Evolutionary conservation across 305 asterid genomes (phyloP).

Genomic region (Plantago rigida): DNA sequence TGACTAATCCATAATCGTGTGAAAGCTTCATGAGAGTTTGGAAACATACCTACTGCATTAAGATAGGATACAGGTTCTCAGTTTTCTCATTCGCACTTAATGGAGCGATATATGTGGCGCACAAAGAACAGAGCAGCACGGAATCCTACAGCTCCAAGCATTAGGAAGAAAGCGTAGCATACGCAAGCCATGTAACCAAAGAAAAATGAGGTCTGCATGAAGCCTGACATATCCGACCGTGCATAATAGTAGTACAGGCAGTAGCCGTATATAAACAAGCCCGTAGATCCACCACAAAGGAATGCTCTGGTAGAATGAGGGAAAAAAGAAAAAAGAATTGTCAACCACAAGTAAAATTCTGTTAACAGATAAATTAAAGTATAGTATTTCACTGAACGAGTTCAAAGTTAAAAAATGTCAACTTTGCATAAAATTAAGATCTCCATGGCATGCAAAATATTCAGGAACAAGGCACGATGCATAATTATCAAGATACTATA

Average conservation of each 20-base stretch:
- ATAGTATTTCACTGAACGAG: no score
- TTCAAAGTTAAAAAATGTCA: no score
- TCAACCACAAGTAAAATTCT: not conserved
- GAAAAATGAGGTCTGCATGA: slow-evolving; percentile 73
- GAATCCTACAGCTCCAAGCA: slow-evolving; percentile 76
- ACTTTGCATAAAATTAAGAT: no score
- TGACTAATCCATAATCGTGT: not conserved
- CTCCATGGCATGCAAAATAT: no score
- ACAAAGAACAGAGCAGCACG: slow-evolving; percentile 73
- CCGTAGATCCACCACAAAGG: slow-evolving; percentile 75
- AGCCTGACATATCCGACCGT: slow-evolving; percentile 71
- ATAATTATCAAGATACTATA: no score
- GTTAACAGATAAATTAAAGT: not conserved
- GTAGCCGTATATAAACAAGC: slow-evolving; percentile 61
- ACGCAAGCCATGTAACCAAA: slow-evolving; percentile 73
- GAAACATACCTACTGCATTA: slow-evolving; percentile 25
- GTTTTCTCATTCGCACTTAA: slow-evolving; percentile 46
- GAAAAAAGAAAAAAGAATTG: not conserved
- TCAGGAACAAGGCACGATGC: no score
- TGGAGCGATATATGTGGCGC: slow-evolving; percentile 59
- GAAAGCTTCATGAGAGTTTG: slow-evolving; percentile 7
- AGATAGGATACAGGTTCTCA: not conserved
- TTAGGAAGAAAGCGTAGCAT: slow-evolving; percentile 69
- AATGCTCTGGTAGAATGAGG: slow-evolving; percentile 38
- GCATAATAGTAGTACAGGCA: slow-evolving; percentile 72